Percentiles rank a stretch among this genome's conserved stretches.
Conservation (phyloP, 2,329 filamentous ascomycete genomes). For the Beauveria sp. region DNA sequence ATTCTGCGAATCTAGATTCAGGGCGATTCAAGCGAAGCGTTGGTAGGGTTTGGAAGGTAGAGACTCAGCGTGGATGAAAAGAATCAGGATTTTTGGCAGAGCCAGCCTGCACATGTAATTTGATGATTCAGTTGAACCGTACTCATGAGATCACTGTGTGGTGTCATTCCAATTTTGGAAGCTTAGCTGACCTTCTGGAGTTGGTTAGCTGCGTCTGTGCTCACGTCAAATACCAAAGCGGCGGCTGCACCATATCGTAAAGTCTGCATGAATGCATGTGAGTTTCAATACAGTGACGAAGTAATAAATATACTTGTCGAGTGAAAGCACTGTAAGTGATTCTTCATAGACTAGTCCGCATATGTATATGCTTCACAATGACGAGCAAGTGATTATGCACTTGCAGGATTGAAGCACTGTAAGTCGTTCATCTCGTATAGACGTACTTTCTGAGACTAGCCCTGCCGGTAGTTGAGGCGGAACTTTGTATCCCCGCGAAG, state of each 20-base stretch:
- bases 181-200: not conserved
- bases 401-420: not conserved
- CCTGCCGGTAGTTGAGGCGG: not conserved
- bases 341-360: not conserved
- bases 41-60: too few species aligned
- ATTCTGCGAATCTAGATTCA: too few species aligned
- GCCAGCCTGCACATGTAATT: too few species aligned
- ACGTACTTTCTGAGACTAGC: slow-evolving; percentile 1
- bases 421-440: not conserved
- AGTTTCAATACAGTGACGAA: not conserved
- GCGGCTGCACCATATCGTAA: not conserved
- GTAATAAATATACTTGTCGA: not conserved
- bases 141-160: not conserved
- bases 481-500: not conserved
- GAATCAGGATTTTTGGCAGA: too few species aligned
- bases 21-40: too few species aligned
- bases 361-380: not conserved
- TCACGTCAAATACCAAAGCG: not conserved
- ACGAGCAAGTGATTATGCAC: too few species aligned
- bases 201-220: not conserved
- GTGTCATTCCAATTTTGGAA: not conserved
- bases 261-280: not conserved
- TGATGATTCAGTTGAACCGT: not conserved
- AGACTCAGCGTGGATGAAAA: too few species aligned
- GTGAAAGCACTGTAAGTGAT: not conserved